A percentile compares a stretch with the other conserved stretches of the same genome.
Conservation (phyloP, 2,329 filamentous ascomycete species). For the Colletotrichum sp. region DNA sequence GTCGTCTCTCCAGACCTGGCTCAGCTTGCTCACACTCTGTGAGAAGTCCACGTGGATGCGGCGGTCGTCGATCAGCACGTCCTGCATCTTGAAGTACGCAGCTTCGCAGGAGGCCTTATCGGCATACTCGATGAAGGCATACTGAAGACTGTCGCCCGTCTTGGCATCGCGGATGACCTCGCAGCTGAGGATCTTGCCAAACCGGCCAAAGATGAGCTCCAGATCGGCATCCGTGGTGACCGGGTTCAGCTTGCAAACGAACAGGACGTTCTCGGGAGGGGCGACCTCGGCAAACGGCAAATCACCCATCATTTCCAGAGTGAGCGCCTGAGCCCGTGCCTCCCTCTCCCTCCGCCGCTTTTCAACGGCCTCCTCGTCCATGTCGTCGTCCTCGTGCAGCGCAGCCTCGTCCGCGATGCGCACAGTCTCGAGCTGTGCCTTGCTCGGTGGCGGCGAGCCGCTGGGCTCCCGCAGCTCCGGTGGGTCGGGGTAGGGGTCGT, state of each 20-base stretch:
- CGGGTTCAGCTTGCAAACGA: conserved; percentile 98
- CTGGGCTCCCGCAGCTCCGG: conserved; percentile 76
- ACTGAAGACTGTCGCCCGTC: conserved; percentile 94
- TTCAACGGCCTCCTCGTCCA: conserved; percentile 81
- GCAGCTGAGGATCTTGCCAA: conserved; percentile 92
- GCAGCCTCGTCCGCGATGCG: conserved; percentile 90
- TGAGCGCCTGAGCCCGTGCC: conserved; percentile 90
- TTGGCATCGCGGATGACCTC: conserved; percentile 95
- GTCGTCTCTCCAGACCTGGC: conserved; percentile 85
- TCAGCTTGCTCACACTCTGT: conserved; percentile 88
- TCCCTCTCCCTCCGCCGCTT: conserved; percentile 85
- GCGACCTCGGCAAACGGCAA: conserved; percentile 97
- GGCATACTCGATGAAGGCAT: conserved; percentile 97
- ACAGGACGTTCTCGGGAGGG: conserved; percentile 94
- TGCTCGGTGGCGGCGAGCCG: conserved; percentile 79
- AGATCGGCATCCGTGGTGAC: conserved; percentile 95
- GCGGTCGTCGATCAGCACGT: conserved; percentile 94
- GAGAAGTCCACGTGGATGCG: conserved; percentile 99
- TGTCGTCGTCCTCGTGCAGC: conserved; percentile 71
- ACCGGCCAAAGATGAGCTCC: conserved; percentile 94
- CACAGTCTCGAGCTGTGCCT: conserved; percentile 87
- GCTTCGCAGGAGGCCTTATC: conserved; percentile 92
- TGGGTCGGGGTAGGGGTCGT: conserved; percentile 91
- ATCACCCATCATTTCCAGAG: conserved; percentile 97
- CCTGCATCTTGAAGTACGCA: conserved; percentile 99